phyloP scores from a whole-genome alignment of 192 early-diverging fungal species.

The Coemansia sp. region DNA sequence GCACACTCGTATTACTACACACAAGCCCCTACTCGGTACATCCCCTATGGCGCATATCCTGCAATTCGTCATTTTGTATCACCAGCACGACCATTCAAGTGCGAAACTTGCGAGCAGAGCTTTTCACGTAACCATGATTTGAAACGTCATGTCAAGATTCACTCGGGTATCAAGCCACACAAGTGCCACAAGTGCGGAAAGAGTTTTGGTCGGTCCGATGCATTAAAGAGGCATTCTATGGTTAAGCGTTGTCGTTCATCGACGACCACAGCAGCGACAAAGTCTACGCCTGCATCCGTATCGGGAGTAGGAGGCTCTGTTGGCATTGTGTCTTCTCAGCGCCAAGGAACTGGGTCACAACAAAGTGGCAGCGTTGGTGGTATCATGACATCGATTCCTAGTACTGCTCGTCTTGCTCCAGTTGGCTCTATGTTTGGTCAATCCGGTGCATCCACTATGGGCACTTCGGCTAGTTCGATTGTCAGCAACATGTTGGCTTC shows the following conservation, averaged over 20 bases:
- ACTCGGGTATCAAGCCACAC: conserved; percentile 74
- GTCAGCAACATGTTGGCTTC: conserved; percentile 40
- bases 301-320: neutral
- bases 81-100: conserved; percentile 54
- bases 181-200: conserved; percentile 69
- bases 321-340: conserved; percentile 2
- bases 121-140: conserved; percentile 75
- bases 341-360: neutral
- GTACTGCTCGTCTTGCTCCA: conserved; percentile 30
- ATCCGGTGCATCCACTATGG: conserved; percentile 7
- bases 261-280: conserved; percentile 4
- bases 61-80: conserved; percentile 51
- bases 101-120: conserved; percentile 51
- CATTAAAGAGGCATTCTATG: conserved; percentile 63
- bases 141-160: conserved; percentile 72
- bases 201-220: conserved; percentile 70
- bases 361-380: conserved; percentile 3
- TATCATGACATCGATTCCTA: conserved; percentile 16
- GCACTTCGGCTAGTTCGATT: conserved; percentile 26
- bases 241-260: conserved; percentile 57
- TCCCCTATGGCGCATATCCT: conserved; percentile 46
- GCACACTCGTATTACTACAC: conserved; percentile 46
- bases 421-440: conserved; percentile 40
- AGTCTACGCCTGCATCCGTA: conserved; percentile 2
- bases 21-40: conserved; percentile 37